These are phyloP conservation scores for Ogataea saltuana DNA, from an alignment of 805 yeast species.

Conservation along the genomic window DNA sequence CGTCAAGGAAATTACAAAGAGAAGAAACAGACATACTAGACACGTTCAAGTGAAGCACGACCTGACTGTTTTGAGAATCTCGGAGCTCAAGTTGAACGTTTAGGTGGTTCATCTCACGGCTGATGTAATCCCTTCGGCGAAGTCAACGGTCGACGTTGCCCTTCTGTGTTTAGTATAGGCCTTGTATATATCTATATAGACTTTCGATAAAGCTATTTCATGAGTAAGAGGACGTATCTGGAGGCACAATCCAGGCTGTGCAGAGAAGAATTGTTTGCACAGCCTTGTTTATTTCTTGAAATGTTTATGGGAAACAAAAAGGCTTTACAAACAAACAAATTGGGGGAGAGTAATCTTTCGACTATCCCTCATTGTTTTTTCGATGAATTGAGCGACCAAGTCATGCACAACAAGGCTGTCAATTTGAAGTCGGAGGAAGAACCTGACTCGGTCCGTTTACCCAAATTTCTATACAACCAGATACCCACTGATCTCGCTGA, in stretches of 20 bases:
- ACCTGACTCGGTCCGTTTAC: constrained; percentile 18
- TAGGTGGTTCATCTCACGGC: too few relatives aligned
- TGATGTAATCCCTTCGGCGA: too few relatives aligned
- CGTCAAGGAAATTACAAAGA: constrained; percentile 70
- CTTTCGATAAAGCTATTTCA: background rate
- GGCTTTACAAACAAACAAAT: too few relatives aligned
- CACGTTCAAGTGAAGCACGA: constrained; percentile 67
- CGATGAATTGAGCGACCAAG: too few relatives aligned
- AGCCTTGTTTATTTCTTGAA: too few relatives aligned
- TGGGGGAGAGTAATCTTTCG: too few relatives aligned
- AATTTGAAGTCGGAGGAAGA: background rate
- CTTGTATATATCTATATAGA: constrained; percentile 6
- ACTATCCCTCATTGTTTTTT: too few relatives aligned
- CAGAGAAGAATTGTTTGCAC: too few relatives aligned
- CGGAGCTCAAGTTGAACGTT: constrained; percentile 60
- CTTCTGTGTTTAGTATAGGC: background rate
- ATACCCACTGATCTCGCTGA: constrained; percentile 32
- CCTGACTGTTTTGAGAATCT: constrained; percentile 74
- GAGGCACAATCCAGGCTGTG: too few relatives aligned
- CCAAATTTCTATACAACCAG: constrained; percentile 33
- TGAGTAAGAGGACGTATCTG: too few relatives aligned
- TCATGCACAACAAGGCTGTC: background rate
- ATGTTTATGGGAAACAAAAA: too few relatives aligned
- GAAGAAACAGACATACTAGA: constrained; percentile 75
- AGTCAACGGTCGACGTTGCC: too few relatives aligned